Evolutionary conservation across 2,329 filamentous ascomycete genomes (phyloP).

Genomic region (Aspergillus pseudoterreus): DNA sequence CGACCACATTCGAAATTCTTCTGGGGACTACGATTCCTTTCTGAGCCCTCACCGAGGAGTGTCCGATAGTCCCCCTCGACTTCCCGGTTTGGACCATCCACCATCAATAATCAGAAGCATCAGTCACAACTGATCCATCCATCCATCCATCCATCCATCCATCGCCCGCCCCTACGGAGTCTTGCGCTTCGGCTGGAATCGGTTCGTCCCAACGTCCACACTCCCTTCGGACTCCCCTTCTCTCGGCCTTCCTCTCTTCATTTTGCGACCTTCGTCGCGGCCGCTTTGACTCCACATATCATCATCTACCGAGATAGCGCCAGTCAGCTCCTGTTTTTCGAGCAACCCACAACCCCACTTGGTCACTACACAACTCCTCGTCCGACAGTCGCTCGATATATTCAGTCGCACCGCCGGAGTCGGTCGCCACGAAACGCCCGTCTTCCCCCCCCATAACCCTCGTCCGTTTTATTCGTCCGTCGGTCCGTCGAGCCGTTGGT

Average conservation of each 20-base stretch:
- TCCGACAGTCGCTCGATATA: constrained; percentile 14
- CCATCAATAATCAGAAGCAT: background rate
- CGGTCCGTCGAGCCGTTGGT: background rate
- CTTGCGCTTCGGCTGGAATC: constrained; percentile 2
- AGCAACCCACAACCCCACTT: constrained; percentile 17
- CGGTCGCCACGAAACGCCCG: constrained; percentile 5
- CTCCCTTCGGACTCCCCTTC: background rate
- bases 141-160: background rate
- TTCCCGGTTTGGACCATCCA: background rate
- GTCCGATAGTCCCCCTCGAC: background rate
- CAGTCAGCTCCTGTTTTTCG: constrained; percentile 12
- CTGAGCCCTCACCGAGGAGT: background rate
- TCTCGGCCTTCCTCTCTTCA: constrained; percentile 7
- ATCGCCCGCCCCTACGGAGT: constrained; percentile 1
- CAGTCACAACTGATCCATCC: background rate
- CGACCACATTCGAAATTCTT: background rate
- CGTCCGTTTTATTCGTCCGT: constrained; percentile 7
- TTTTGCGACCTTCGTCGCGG: constrained; percentile 5
- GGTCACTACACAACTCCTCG: constrained; percentile 16
- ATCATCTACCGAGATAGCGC: constrained; percentile 12
- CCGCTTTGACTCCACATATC: constrained; percentile 11
- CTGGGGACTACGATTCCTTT: background rate
- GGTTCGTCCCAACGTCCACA: constrained; percentile 1
- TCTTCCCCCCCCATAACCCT: constrained; percentile 5
- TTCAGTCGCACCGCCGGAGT: constrained; percentile 8